Base-by-base conservation (phyloP, 2,329 filamentous ascomycete genomes). In the Ilyonectria sp. region DNA sequence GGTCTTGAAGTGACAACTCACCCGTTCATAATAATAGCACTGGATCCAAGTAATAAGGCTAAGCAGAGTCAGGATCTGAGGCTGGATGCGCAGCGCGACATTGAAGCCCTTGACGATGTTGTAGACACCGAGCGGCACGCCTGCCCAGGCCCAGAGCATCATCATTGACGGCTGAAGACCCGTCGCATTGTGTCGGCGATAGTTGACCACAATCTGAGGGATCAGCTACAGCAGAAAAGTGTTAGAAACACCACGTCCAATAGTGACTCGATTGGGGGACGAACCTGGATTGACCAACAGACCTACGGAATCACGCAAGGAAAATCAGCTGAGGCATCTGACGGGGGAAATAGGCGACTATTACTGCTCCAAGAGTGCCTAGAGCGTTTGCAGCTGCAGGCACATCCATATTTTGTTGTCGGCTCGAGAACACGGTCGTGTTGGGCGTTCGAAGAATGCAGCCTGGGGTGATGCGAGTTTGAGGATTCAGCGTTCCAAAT, bases 91-190 rank as follows among this genome's bases (percentile, higher is more conserved):
- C 15, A 84, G 69, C 3, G 83, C 83, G 2, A 84, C 29, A 57
- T 83, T 84, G 71, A 84, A 84, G 11, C 76, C 74, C 60, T 80
- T 75, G 26, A 82, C 80, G 40, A 84, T 82, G 65, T 84, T 85
- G 71, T 84, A 85, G 6, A 83, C 82, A 2, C 91, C 91, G 0
- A 93, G 82, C 0, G 91, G 91, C 0, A 93, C 87, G 0, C 91
- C 91, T 1, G 91, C 91, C 81, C 85, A 88, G 0, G 90, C 89
- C 86, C 91, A 93, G 2, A 92, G 83, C 76, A 93, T 86, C 90
- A 93, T 93, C 91, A 93, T 92, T 0, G 89, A 88, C 0, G 88
- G 86, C 56, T 92, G 90, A 0, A 93, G 82, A 0, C 91, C 91
- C 1, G 83, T 86, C 1, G 90, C 90, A 81, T 92, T 85, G 76